Percentiles rank a stretch among this genome's conserved stretches.
Evolutionary conservation across 2,329 filamentous ascomycete genomes (phyloP).

Genomic region (Plenodomus lindquistii): DNA sequence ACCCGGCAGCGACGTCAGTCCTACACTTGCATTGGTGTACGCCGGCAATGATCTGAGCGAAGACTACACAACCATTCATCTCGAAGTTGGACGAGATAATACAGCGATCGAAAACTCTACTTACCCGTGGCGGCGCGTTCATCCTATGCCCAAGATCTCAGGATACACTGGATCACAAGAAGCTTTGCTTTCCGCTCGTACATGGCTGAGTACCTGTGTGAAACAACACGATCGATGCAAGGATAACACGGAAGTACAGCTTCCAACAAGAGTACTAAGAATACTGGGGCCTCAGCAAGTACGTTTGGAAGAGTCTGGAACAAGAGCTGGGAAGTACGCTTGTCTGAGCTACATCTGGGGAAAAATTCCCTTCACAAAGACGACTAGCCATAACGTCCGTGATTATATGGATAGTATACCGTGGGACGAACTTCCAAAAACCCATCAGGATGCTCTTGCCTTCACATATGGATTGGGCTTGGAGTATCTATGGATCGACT

Average conservation of each 20-base stretch:
- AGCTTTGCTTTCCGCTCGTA: background rate
- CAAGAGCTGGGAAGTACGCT: constrained; percentile 3
- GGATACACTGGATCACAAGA: constrained; percentile 3
- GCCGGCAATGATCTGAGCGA: too few relatives aligned
- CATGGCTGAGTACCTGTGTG: constrained; percentile 1
- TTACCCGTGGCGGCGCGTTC: background rate
- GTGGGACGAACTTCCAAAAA: constrained; percentile 7
- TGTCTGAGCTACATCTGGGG: constrained; percentile 11
- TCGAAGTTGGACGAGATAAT: background rate
- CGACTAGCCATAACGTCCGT: background rate
- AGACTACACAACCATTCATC: too few relatives aligned
- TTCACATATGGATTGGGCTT: constrained; percentile 10
- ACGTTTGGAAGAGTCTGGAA: background rate
- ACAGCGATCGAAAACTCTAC: background rate
- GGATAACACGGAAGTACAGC: background rate
- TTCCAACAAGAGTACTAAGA: constrained; percentile 1
- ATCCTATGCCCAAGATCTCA: background rate
- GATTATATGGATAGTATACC: background rate
- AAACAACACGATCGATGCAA: background rate
- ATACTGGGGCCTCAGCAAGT: background rate
- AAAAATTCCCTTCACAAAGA: background rate
- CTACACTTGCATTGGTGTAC: too few relatives aligned
- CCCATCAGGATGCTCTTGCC: constrained; percentile 14
- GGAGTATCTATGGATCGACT: constrained; percentile 20
- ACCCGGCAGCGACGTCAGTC: too few relatives aligned